A percentile compares a stretch with the other conserved stretches of the same genome.
phyloP scores from a whole-genome alignment of 257 asterid genomes.

The Misopates orontium region DNA sequence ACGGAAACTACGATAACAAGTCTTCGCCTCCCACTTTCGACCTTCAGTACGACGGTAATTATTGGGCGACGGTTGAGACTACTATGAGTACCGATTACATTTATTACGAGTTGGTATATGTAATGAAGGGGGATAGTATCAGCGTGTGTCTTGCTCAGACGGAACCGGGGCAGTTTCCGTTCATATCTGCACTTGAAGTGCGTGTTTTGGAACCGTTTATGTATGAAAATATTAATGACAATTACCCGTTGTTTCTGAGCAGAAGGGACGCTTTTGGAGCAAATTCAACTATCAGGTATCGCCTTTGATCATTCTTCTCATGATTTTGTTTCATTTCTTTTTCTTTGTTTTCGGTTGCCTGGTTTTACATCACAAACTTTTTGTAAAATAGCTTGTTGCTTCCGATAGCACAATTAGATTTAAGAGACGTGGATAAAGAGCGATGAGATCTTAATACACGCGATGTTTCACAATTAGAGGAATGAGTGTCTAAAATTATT shows the following conservation, averaged over 20 bases:
- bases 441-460: no score
- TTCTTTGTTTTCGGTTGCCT: not conserved
- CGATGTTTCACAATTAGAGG: no score
- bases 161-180: constrained; percentile 45
- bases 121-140: constrained; percentile 27
- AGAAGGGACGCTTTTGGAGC: constrained; percentile 59
- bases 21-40: constrained; percentile 58
- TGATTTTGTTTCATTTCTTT: not conserved
- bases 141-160: constrained; percentile 65
- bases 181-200: constrained; percentile 58
- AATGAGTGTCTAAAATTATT: no score
- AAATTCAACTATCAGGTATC: constrained; percentile 48
- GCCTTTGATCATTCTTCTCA: not conserved
- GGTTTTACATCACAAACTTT: no score
- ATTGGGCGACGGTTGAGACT: constrained; percentile 45
- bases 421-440: no score
- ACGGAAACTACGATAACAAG: constrained; percentile 64
- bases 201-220: constrained; percentile 49
- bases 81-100: constrained; percentile 15
- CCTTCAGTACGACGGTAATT: constrained; percentile 58
- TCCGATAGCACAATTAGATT: no score
- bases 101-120: constrained; percentile 45
- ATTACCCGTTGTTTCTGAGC: constrained; percentile 38
- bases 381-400: no score
- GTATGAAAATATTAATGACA: constrained; percentile 32